Conservation (phyloP, 177 flowering plant genomes). For the Tripterygium wilfordii region DNA sequence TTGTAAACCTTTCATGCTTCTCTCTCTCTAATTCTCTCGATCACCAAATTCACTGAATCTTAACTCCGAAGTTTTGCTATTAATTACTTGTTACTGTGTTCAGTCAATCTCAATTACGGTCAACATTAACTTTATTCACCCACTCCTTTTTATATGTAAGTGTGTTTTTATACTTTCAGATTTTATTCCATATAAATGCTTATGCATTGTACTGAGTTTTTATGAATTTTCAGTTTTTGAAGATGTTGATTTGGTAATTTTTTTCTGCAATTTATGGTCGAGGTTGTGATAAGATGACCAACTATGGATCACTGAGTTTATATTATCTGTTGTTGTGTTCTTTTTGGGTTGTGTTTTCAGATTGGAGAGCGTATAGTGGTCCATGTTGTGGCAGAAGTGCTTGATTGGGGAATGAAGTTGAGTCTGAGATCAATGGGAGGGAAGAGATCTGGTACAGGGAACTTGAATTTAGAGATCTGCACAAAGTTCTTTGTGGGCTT, state of each 20-base stretch:
- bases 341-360: slow-evolving; percentile 12
- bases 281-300: too few species aligned
- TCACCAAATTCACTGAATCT: slow-evolving; percentile 11
- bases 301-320: too few species aligned
- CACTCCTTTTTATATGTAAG: too few species aligned
- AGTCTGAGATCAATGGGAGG: slow-evolving; percentile 23
- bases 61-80: slow-evolving; percentile 13
- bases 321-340: background rate
- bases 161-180: too few species aligned
- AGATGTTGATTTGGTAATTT: too few species aligned
- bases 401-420: slow-evolving; percentile 7
- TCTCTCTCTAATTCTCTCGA: background rate
- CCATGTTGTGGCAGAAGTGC: slow-evolving; percentile 8
- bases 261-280: too few species aligned
- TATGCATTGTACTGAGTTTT: too few species aligned
- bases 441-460: slow-evolving; percentile 32
- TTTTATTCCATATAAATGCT: too few species aligned
- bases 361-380: slow-evolving; percentile 5
- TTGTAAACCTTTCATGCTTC: background rate
- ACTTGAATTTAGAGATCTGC: slow-evolving; percentile 31
- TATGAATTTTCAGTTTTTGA: too few species aligned
- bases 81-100: background rate
- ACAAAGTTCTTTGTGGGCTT: slow-evolving; percentile 21
- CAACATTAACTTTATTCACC: background rate
- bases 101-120: background rate